These are phyloP conservation scores for Abrus pulchellus DNA, from an alignment of 306 rosid genomes.

Conservation along the genomic window DNA sequence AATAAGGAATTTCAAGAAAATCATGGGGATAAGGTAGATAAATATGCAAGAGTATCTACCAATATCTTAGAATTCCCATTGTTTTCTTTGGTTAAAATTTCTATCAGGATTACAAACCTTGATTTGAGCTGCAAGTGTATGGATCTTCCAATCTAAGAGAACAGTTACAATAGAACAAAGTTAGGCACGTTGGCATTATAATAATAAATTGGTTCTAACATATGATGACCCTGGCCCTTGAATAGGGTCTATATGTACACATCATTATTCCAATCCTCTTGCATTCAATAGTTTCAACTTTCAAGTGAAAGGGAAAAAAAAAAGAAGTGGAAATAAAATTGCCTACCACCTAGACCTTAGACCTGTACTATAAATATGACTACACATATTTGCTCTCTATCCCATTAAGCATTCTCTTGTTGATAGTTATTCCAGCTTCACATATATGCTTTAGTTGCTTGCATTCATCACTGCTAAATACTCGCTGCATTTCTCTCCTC, in stretches of 20 bases:
- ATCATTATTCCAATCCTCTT: slow-evolving; percentile 52
- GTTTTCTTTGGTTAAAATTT: not conserved
- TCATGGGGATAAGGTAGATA: not conserved
- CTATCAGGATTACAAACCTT: slow-evolving; percentile 9
- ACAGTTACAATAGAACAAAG: slow-evolving; percentile 32
- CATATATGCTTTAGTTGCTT: slow-evolving; percentile 21
- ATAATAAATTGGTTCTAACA: slow-evolving; percentile 32
- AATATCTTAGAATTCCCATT: not conserved
- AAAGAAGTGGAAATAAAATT: not conserved
- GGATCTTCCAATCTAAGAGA: slow-evolving; percentile 37
- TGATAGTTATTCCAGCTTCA: slow-evolving; percentile 30
- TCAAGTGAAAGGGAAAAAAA: slow-evolving; percentile 48
- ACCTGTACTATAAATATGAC: slow-evolving; percentile 67
- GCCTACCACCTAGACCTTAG: slow-evolving; percentile 34
- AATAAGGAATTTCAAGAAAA: not conserved
- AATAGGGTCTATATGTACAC: slow-evolving; percentile 51
- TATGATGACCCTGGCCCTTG: slow-evolving; percentile 27
- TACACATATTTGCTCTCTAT: slow-evolving; percentile 39
- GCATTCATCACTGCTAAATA: not conserved
- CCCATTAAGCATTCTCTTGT: slow-evolving; percentile 37
- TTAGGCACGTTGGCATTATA: slow-evolving; percentile 50
- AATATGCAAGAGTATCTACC: not conserved
- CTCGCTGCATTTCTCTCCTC: slow-evolving; percentile 24
- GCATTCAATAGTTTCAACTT: not conserved
- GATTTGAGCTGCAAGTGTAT: slow-evolving; percentile 18